Base-by-base conservation (phyloP, 495 filamentous ascomycete genomes). In the Annulohypoxylon moriforme region DNA sequence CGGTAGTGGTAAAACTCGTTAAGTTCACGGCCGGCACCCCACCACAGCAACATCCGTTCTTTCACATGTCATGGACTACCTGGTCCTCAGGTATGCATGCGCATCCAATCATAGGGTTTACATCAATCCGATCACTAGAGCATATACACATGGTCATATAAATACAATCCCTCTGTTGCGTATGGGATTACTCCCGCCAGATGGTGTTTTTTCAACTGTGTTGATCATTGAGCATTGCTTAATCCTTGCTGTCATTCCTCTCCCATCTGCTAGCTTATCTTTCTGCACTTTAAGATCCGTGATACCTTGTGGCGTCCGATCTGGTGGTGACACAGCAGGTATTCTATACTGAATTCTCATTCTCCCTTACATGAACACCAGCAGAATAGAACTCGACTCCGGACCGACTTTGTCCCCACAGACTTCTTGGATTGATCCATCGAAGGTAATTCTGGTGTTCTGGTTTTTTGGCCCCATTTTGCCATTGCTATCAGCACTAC, bases 31-130 rank as follows among this genome's bases (percentile, higher is more conserved):
- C 25, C 20, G 67, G n/a, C 33, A 18, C 33, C 60, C 68, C 64
- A 67, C 57, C 55, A 61, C 63, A 60, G 58, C 31, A 60, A 61
- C 38, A 69, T 80, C 74, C 77, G 72, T 76, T 56, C 63, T 80
- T 78, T 72, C 70, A 68, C 70, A 73, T 73, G 70, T 68, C 60
- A 73, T 56, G 13, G 13, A 44, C n/a, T 57, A 6, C 13, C 13
- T 40, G 13, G 11, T 40, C 14, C 27, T 13, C 13, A 38, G 10
- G 13, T 40, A 40, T 40, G 13, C 18, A 55, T n/a, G 1, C 6
- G 18, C 16, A 24, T 57, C 33, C 31, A 22, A 57, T 38, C 33
- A 22, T 38, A 38, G 33, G 22, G 16, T 33, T 40, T 24, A 31
- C 7, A 34, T 27, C 24, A 55, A 55, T 55, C 9, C 24, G 13